Evolutionary conservation across 805 yeast genomes (phyloP), one percentile per base, ranked within the genome.

Genomic region (Grigorovia humatica): DNA sequence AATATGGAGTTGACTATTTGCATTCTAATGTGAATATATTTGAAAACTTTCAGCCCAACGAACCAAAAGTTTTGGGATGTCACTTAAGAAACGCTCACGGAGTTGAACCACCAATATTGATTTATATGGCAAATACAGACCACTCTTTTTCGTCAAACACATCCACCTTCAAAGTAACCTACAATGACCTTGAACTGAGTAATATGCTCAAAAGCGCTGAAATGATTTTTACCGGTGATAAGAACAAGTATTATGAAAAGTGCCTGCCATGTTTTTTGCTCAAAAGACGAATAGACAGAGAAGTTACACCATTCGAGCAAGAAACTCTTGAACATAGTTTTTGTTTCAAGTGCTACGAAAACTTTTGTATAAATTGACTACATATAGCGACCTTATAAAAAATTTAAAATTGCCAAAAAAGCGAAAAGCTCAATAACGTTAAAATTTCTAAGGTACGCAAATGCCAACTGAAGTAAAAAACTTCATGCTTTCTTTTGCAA

Each of bases 41-140:
- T 23, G 30, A 27, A 38, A 38, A 38, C 15, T 32, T 30, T 18
- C 27, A 18, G 13, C 41, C 49, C 4, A 46, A 17, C 9, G 70
- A 78, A 9, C 96, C 96, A 13, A 71, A 82, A 0, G 88, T 88
- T 67, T 85, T 89, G 62, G 96, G 97, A 4, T 90, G 96, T 68
- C 73, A 82, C 61, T 42, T 62, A 51, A 15, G 48, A 11, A 40
- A 58, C 48, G 46, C 55, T 51, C 12, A 56, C 40, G 30, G 47
- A 56, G 51, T 58, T 44, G 45, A 52, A n/a, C 53, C 73, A 13
- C 86, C 87, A 0, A 59, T 81, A 41, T 69, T 81, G 17, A 72
- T 81, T 0, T 80, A 81, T 57, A 66, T 71, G 48, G 74, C 79
- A 3, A 82, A 81, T 57, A 57, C 68, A 2, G 55, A 70, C 23